These are phyloP conservation scores for Wickerhamiella brachini DNA, from an alignment of 805 yeast genomes.

Conservation along the genomic window DNA sequence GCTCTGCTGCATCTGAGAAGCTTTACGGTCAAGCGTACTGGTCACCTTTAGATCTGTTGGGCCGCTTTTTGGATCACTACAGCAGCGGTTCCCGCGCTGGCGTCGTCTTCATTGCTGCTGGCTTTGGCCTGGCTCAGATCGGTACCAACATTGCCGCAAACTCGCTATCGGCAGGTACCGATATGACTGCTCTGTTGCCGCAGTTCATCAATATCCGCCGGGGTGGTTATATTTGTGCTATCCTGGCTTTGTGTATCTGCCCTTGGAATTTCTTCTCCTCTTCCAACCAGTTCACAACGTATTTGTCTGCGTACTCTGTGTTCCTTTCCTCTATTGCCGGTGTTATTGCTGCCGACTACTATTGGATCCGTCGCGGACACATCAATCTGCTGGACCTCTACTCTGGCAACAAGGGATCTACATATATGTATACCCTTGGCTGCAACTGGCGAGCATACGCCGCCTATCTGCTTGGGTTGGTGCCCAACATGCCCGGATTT, in stretches of 20 bases:
- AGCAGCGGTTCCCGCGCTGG: constrained; percentile 55
- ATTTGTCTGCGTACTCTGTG: constrained; percentile 67
- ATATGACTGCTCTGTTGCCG: constrained; percentile 34
- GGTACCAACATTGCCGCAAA: constrained; percentile 37
- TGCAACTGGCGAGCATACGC: constrained; percentile 72
- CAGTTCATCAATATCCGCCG: constrained; percentile 48
- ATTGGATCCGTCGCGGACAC: constrained; percentile 59
- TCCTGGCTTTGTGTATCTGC: constrained; percentile 53
- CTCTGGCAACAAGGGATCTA: constrained; percentile 29
- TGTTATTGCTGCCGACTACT: constrained; percentile 47
- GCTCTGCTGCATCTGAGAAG: constrained; percentile 61
- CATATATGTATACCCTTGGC: constrained; percentile 56
- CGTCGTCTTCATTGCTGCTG: constrained; percentile 57
- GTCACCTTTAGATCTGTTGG: constrained; percentile 72
- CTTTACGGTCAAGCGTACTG: constrained; percentile 60
- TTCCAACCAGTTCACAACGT: constrained; percentile 63
- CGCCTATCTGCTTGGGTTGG: constrained; percentile 68
- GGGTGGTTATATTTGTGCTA: constrained; percentile 68
- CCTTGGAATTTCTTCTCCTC: constrained; percentile 73
- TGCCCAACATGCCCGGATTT: constrained; percentile 77
- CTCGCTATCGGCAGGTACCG: constrained; percentile 37
- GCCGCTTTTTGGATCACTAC: constrained; percentile 35
- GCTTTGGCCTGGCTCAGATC: constrained; percentile 41
- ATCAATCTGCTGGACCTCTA: constrained; percentile 53
- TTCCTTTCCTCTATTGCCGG: constrained; percentile 79